Evolutionary conservation across 2,329 filamentous ascomycete species (phyloP), one percentile per base, ranked within the genome.

Genomic region (Diaporthe aspalathi): DNA sequence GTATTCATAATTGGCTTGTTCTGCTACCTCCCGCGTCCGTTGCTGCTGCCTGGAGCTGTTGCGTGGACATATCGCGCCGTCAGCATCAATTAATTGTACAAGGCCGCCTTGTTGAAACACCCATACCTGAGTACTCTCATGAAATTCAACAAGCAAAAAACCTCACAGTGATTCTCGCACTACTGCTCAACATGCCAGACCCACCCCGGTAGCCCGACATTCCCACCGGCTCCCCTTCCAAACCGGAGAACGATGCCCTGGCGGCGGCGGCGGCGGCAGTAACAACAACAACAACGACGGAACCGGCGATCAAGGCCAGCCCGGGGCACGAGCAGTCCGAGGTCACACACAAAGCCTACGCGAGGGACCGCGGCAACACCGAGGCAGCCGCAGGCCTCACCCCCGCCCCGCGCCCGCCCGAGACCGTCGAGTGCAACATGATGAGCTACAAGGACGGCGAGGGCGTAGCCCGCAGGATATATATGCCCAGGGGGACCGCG

Each of bases 381-480:
- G n/a, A n/a, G n/a, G n/a, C n/a, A n/a, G n/a, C n/a, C n/a, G n/a
- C 16, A 49, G 27, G 17, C 9, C 27, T 16, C 4, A 2, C 29
- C 20, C 3, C 6, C 8, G 1, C 3, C 20, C 63, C 63, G 7
- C 35, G 32, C 35, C 65, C 65, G 32, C 40, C 6, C 65, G 56
- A 24, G 49, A 56, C 35, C 32, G 63, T 54, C 65, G 47, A 67
- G 7, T 52, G 47, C 65, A 67, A 67, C 20, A 29, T 22, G 38
- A 40, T 56, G 49, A n/a, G 22, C n/a, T 56, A 56, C 14, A 43
- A 3, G 11, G 65, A 67, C 49, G 32, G n/a, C 11, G 52, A 56
- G 32, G 65, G 47, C n/a, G n/a, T n/a, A n/a, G n/a, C n/a, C n/a
- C 49, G 22, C 40, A 11, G 43, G 35, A 67, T 67, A 8, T 67